Conservation (phyloP, 495 filamentous ascomycete genomes). For the Tirmania nivea region DNA sequence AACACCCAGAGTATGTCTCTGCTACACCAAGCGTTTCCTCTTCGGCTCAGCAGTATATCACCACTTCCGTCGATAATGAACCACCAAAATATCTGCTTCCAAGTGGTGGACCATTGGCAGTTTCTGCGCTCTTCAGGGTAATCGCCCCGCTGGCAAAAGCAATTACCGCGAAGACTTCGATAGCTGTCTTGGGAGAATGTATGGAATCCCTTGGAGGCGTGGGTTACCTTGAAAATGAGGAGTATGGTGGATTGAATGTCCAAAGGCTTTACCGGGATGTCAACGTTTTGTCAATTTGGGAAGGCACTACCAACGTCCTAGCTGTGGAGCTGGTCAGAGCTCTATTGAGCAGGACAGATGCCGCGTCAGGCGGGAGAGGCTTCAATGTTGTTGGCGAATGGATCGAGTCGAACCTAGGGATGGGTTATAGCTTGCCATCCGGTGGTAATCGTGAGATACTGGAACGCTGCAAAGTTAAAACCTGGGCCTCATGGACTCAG, state of each 20-base stretch:
- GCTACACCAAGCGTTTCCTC: too few relatives aligned
- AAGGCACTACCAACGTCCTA: constrained; percentile 53
- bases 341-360: constrained; percentile 23
- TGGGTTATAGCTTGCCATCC: too few relatives aligned
- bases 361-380: background rate
- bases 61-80: background rate
- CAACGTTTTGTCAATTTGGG: constrained; percentile 47
- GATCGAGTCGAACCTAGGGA: too few relatives aligned
- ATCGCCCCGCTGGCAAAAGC: constrained; percentile 48
- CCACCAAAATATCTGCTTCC: too few relatives aligned
- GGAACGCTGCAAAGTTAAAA: constrained; percentile 14
- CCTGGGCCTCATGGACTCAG: constrained; percentile 16
- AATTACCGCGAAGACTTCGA: constrained; percentile 29
- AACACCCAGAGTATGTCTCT: too few relatives aligned
- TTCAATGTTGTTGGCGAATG: too few relatives aligned
- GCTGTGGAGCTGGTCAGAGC: constrained; percentile 38
- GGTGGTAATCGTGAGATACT: constrained; percentile 9
- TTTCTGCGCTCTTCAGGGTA: constrained; percentile 31
- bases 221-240: constrained; percentile 48
- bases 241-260: constrained; percentile 33
- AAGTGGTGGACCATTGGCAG: constrained; percentile 1
- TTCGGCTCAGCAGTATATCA: constrained; percentile 8
- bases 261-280: constrained; percentile 43
- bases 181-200: constrained; percentile 36
- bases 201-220: constrained; percentile 57